Percentiles rank a stretch among this genome's conserved stretches.
Conservation (phyloP, 2,329 filamentous ascomycete species). For the Exophiala sideris region DNA sequence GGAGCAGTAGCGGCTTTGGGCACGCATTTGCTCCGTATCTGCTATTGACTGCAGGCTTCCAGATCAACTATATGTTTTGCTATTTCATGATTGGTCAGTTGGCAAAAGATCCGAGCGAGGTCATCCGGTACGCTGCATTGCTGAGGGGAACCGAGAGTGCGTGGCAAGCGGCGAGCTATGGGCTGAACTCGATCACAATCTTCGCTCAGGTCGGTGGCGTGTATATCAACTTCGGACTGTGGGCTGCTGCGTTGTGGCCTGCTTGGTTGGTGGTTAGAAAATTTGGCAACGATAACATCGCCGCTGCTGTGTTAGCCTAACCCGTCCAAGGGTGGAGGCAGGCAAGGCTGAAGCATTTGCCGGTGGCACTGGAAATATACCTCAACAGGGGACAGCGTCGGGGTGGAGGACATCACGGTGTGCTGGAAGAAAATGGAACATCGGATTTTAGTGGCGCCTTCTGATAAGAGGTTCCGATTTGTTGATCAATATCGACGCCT, state of each 20-base stretch:
- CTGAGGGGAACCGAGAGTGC: constrained; percentile 68
- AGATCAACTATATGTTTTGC: constrained; percentile 67
- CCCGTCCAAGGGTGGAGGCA: not conserved
- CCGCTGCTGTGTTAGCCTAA: not conserved
- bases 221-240: constrained; percentile 68
- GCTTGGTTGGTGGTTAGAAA: constrained; percentile 64
- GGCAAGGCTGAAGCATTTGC: no score
- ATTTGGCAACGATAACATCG: constrained; percentile 42
- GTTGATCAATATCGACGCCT: no score
- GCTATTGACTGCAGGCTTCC: constrained; percentile 64
- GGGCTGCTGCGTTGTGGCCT: constrained; percentile 60
- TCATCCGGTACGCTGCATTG: constrained; percentile 65
- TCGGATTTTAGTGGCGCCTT: no score
- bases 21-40: constrained; percentile 64
- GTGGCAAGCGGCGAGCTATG: constrained; percentile 69
- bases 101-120: constrained; percentile 58
- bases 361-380: no score
- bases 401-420: no score
- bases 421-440: no score
- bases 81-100: constrained; percentile 69
- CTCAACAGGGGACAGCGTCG: no score
- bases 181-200: constrained; percentile 58
- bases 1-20: constrained; percentile 55
- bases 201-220: constrained; percentile 64
- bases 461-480: no score